Base-by-base conservation (phyloP, 2,329 filamentous ascomycete genomes). In the Alternaria alternata region DNA sequence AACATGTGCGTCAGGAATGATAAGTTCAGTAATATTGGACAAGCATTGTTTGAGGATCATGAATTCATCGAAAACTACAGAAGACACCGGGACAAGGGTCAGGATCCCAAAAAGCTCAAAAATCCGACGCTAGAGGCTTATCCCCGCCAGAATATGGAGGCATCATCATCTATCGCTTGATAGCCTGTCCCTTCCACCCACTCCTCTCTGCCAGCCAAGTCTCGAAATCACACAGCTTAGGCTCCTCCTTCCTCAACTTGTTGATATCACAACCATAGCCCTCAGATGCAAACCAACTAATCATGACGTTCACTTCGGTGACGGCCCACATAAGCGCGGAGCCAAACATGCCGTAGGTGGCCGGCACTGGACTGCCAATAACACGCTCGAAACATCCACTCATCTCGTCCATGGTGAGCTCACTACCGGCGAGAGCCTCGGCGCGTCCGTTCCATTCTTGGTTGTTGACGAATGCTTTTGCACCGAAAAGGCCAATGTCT, bases 401-500 rank as follows among this genome's bases (percentile, higher is more conserved):
- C 56, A 84, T 79, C 59, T 85, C 75, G 0, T 78, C 76, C 55
- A 81, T 81, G 0, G 80, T 83, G 34, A 87, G 68, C 48, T 85
- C 82, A 63, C 86, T 85, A 2, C 85, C 85, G 0, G 85, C 85
- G 20, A 87, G 69, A 5, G 82, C 81, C 39, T 86, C 77, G 5
- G 78, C 79, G 18, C 75, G 76, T 38, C 80, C 79, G 34, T 79
- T 78, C 72, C 80, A 87, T 49, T 79, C 70, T 1, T 81, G 71
- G 2, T 81, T 78, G 3, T 83, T 72, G 4, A 80, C 57, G 58
- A 87, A 85, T 0, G 83, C 83, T 46, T 80, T 73, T 0, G 84
- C 83, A 2, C 78, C 85, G 53, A 87, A 83, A 20, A 76, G 65
- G 0, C 85, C 85, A 58, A 87, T 86, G 62, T 87, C 85, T 12